Evolutionary conservation across 2,329 filamentous ascomycete species (phyloP), one percentile per base, ranked within the genome.

Genomic region (Hypoxylon sp.): DNA sequence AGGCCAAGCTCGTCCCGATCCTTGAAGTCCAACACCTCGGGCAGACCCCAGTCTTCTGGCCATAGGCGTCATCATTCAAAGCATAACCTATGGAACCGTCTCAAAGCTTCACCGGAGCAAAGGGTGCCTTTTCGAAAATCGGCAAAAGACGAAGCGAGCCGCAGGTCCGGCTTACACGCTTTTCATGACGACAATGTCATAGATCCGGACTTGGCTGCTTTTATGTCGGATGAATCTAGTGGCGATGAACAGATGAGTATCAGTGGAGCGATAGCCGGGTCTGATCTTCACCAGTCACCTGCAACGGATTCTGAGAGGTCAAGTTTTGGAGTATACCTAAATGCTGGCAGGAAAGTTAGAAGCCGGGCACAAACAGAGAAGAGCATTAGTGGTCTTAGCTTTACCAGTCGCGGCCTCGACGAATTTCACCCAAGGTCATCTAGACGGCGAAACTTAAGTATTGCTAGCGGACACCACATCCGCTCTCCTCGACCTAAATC

Each of bases 131-230:
- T 98, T 72, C 93, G 94, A 60, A 91, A 91, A 64, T 85, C 89
- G 10, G 83, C 85, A 17, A 89, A 83, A 9, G 89, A 97, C 57
- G 91, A 94, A 64, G 81, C 85, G 51, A 82, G 85, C 3, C 89
- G 86, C 69, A 91, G 90, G 69, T 83, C 88, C 6, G 89, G 89
- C 45, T 86, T 97, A 36, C 91, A 94, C 14, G 94, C 94, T n/a
- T 98, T 99, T 74, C 96, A 99, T 78, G 94, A 96, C 76, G 96
- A 99, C 82, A 98, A 96, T 76, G 97, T 99, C 73, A 98, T 99
- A 73, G 96, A 99, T 77, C 96, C 96, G 1, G 96, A 99, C 75
- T 83, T 99, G 59, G 95, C 94, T 4, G 92, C 93, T 34, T 99
- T 97, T 80, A 92, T 99, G 85, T 99, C 96, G 5, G 96, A 99